Conservation (phyloP, 2,329 filamentous ascomycete species). For the Apiospora arundinis region DNA sequence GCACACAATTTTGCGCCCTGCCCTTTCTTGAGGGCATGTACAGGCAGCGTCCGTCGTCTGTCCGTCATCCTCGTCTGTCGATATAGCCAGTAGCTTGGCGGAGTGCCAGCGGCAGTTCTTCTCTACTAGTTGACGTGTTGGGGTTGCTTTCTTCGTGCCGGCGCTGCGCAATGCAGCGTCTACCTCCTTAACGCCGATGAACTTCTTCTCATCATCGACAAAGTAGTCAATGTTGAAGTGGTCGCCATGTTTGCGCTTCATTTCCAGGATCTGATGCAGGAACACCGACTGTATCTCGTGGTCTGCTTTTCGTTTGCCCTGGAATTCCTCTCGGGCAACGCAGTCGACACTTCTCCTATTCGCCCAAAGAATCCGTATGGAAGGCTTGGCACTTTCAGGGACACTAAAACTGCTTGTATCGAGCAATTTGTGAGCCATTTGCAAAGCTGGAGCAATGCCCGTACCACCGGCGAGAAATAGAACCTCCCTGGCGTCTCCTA, state of each 20-base stretch:
- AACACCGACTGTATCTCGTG: constrained; percentile 28
- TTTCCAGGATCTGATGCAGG: constrained; percentile 60
- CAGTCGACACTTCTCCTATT: constrained; percentile 72
- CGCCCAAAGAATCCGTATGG: constrained; percentile 83
- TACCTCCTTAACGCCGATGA: constrained; percentile 64
- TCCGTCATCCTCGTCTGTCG: constrained; percentile 37
- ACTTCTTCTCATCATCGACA: constrained; percentile 78
- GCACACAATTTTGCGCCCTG: constrained; percentile 67
- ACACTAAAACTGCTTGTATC: constrained; percentile 38
- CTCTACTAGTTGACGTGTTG: constrained; percentile 20
- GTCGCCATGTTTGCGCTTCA: constrained; percentile 64
- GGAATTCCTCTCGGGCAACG: constrained; percentile 62
- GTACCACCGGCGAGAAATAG: constrained; percentile 93
- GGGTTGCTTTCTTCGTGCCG: not conserved
- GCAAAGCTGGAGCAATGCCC: constrained; percentile 87
- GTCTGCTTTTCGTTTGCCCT: constrained; percentile 27
- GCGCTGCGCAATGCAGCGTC: constrained; percentile 38
- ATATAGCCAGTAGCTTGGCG: constrained; percentile 28
- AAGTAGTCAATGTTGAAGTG: constrained; percentile 74
- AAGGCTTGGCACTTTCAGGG: constrained; percentile 38
- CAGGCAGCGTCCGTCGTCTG: constrained; percentile 27
- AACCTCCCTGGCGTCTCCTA: constrained; percentile 56
- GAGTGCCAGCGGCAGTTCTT: constrained; percentile 39
- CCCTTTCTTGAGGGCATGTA: constrained; percentile 32
- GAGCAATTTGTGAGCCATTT: constrained; percentile 72